Evolutionary conservation across 2,329 filamentous ascomycete species (phyloP), one percentile per base, ranked within the genome.

Genomic region (Calonectria montana): DNA sequence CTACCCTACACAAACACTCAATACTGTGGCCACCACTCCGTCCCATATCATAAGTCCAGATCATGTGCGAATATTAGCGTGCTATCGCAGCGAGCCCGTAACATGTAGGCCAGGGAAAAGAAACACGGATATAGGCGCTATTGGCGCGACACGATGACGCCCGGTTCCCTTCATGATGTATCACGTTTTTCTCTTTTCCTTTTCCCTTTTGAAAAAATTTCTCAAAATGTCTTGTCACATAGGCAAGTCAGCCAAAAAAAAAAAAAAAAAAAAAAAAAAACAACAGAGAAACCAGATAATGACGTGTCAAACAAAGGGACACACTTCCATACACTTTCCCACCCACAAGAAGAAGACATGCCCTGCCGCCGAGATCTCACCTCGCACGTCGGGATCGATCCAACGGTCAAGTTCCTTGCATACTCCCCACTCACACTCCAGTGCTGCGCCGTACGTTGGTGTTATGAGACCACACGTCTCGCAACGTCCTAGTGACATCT

Each of bases 391-490:
- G 67, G 63, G 50, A 16, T 43, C 65, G 65, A 76, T 74, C 71
- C 71, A 69, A 74, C 73, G 47, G 62, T 61, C 27, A 64, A 70
- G 48, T 53, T 39, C 69, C 72, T 74, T 75, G 70, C 74, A 66
- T 72, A 53, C 41, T 69, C 69, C 67, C 67, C 63, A 50, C 63
- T 27, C 37, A 41, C 61, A 45, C 37, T 47, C 43, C 55, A 35
- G 66, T 73, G 65, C 65, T 71, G 69, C 62, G 63, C 69, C 64
- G 69, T 57, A 39, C 16, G 31, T 21, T 25, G 35, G 21, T 39
- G 41, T 68, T 65, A 76, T 71, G 73, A 77, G 75, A 64, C 73
- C 73, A 75, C 48, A 50, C 53, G 50, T 59, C 57, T 69, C 55
- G 48, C 55, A 64, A 62, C 62, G 53, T 50, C 45, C 61, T 27